Conservation (phyloP, 2,329 filamentous ascomycete genomes). For the Aspergillus nomiae region DNA sequence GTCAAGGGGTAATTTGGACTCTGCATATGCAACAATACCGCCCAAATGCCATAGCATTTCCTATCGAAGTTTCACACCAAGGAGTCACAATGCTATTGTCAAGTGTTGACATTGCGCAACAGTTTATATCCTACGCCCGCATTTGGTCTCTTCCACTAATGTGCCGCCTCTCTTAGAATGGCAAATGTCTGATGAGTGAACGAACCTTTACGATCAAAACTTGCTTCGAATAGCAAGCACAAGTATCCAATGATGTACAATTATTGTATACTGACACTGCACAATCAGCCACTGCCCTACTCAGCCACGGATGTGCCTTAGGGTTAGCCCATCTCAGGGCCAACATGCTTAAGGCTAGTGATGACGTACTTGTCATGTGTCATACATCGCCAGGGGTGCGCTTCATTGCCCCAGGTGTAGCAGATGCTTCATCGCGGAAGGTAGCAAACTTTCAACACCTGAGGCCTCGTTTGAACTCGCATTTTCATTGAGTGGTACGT, state of each 20-base stretch:
- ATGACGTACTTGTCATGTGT: background rate
- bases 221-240: background rate
- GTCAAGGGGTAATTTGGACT: background rate
- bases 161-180: background rate
- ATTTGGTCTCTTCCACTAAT: background rate
- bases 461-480: background rate
- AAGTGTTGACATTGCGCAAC: too few relatives aligned
- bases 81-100: background rate
- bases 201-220: background rate
- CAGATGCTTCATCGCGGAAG: background rate
- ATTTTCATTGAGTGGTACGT: background rate
- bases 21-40: background rate
- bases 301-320: constrained; percentile 1
- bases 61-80: background rate
- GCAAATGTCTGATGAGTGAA: background rate
- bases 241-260: background rate
- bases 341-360: background rate
- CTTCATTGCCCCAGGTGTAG: background rate
- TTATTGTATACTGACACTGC: too few relatives aligned
- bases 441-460: background rate
- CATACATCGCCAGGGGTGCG: background rate
- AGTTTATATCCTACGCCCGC: background rate
- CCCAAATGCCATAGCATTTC: background rate
- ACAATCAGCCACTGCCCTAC: background rate
- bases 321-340: background rate